Percentiles rank a stretch among this genome's conserved stretches.
Evolutionary conservation across 2,329 filamentous ascomycete genomes (phyloP).

Genomic region (Claviceps humidiphila): DNA sequence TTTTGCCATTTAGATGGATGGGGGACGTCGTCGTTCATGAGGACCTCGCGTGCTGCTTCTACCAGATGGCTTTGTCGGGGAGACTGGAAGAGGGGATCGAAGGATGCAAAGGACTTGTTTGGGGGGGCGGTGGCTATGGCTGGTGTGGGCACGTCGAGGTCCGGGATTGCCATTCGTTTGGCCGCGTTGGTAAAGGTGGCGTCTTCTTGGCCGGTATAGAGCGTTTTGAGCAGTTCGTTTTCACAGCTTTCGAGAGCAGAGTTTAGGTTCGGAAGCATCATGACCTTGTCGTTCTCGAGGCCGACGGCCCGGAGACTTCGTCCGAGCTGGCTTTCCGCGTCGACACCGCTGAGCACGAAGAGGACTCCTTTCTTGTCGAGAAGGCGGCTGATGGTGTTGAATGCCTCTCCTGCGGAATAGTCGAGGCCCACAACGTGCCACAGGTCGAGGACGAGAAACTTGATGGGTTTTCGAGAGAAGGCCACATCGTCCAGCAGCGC

Average conservation of each 20-base stretch:
- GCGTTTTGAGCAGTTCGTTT: constrained; percentile 76
- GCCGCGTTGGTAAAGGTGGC: constrained; percentile 32
- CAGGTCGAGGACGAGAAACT: constrained; percentile 81
- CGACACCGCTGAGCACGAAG: constrained; percentile 72
- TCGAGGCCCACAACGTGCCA: constrained; percentile 84
- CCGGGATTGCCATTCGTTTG: constrained; percentile 28
- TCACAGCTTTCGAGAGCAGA: constrained; percentile 89
- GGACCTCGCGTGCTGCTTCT: constrained; percentile 61
- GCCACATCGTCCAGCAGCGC: constrained; percentile 69
- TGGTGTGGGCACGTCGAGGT: constrained; percentile 33
- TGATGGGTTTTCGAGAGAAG: constrained; percentile 66
- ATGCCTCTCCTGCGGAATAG: constrained; percentile 91
- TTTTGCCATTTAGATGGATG: constrained; percentile 60
- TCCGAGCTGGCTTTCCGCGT: constrained; percentile 62
- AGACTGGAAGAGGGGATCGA: constrained; percentile 49
- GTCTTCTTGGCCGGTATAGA: constrained; percentile 58
- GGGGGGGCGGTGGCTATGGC: constrained; percentile 8
- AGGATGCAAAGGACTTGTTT: constrained; percentile 20
- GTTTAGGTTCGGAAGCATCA: constrained; percentile 80
- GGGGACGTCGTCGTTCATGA: constrained; percentile 51
- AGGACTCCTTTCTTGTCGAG: constrained; percentile 64
- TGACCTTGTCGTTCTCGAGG: constrained; percentile 60
- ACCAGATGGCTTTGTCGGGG: constrained; percentile 68
- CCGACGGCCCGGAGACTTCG: constrained; percentile 72
- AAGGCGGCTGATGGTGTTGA: constrained; percentile 81